Conservation (phyloP, 371 early-diverging fungal species). For the Catenaria anguillulae region DNA sequence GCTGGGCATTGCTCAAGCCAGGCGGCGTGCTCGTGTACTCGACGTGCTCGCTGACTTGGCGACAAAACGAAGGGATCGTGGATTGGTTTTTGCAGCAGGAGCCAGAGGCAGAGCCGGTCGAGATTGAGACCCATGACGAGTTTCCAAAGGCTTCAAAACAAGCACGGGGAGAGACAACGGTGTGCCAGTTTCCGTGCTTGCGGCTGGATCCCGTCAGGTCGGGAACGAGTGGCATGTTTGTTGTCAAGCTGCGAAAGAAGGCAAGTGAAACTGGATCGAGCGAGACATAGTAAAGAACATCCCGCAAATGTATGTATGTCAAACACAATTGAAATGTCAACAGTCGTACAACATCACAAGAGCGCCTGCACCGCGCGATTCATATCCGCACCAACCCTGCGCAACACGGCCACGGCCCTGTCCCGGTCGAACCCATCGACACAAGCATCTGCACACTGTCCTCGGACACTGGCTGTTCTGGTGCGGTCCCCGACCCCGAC, state of each 20-base stretch:
- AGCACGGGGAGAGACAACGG: neutral
- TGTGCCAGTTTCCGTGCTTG: conserved; percentile 42
- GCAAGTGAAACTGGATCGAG: conserved; percentile 11
- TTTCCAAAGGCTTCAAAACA: neutral
- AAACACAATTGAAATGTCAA: too few species aligned
- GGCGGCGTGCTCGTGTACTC: conserved; percentile 52
- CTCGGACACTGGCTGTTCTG: neutral
- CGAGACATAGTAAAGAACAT: too few species aligned
- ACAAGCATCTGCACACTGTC: neutral
- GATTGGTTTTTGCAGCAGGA: conserved; percentile 20
- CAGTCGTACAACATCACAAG: neutral
- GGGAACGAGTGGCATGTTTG: conserved; percentile 99
- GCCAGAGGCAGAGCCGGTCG: conserved; percentile 21
- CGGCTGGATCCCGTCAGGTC: conserved; percentile 91
- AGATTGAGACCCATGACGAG: conserved; percentile 32
- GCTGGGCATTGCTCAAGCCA: conserved; percentile 41
- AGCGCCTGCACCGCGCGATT: neutral
- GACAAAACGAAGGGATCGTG: conserved; percentile 57
- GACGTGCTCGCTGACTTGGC: conserved; percentile 50
- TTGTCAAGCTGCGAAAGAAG: conserved; percentile 83
- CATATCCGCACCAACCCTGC: neutral
- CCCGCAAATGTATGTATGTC: too few species aligned
- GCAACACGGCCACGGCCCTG: neutral
- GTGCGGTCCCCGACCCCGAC: neutral
- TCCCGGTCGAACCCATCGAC: neutral